A percentile compares a stretch with the other conserved stretches of the same genome.
phyloP scores from a whole-genome alignment of 768 basidiomycete species.

The Russula earlei region DNA sequence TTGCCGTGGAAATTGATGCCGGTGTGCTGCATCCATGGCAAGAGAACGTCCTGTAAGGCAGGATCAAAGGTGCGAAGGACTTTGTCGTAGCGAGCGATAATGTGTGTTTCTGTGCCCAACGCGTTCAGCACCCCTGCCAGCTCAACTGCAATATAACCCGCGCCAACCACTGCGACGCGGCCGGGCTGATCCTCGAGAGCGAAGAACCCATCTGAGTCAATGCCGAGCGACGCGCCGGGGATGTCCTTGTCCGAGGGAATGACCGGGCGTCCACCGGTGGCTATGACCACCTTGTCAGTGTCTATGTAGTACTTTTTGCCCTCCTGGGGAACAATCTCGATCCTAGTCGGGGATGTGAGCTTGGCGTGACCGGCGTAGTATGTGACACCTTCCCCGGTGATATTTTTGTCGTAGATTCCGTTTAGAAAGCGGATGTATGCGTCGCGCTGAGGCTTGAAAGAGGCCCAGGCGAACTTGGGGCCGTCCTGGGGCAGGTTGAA shows the following conservation, averaged over 20 bases:
- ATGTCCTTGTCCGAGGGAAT: constrained; percentile 70
- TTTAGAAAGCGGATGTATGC: constrained; percentile 88
- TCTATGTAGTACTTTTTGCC: constrained; percentile 62
- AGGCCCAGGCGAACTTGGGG: constrained; percentile 76
- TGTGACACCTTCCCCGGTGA: constrained; percentile 80
- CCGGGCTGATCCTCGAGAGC: constrained; percentile 84
- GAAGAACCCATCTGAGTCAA: constrained; percentile 95
- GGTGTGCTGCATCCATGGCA: constrained; percentile 88
- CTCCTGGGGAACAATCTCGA: constrained; percentile 65
- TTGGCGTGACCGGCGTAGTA: constrained; percentile 71
- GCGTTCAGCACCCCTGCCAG: constrained; percentile 90
- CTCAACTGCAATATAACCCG: constrained; percentile 97
- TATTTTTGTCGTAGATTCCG: constrained; percentile 85
- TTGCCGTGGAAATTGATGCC: constrained; percentile 84
- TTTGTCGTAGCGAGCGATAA: constrained; percentile 83
- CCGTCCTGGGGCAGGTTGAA: constrained; percentile 36
- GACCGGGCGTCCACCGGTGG: constrained; percentile 80
- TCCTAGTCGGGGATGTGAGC: constrained; percentile 55
- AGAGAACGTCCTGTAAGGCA: constrained; percentile 70
- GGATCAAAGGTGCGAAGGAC: constrained; percentile 93
- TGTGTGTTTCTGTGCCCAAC: constrained; percentile 84
- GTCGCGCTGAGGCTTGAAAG: constrained; percentile 91
- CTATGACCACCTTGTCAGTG: constrained; percentile 72
- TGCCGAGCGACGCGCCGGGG: constrained; percentile 86
- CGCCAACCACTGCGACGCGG: constrained; percentile 89